A percentile compares a stretch with the other conserved stretches of the same genome.
Evolutionary conservation across 2,329 filamentous ascomycete genomes (phyloP).

Genomic region (Talaromyces sp.): DNA sequence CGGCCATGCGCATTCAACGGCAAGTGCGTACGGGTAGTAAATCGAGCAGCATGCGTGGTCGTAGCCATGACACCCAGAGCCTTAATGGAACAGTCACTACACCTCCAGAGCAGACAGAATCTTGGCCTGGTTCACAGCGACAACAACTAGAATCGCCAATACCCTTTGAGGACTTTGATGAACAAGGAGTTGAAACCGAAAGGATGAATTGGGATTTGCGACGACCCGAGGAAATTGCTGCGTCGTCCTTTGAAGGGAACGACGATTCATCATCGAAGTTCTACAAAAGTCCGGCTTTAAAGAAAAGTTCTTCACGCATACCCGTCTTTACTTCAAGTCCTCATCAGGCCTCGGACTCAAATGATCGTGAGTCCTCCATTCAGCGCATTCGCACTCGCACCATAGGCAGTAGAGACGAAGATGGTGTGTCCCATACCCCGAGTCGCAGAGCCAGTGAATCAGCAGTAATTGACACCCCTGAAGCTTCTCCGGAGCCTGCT

Average conservation of each 20-base stretch:
- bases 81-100: constrained; percentile 27
- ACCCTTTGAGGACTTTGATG: constrained; percentile 40
- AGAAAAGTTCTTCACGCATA: constrained; percentile 72
- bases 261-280: constrained; percentile 44
- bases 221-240: constrained; percentile 71
- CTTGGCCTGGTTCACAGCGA: constrained; percentile 32
- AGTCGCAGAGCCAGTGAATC: constrained; percentile 64
- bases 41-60: constrained; percentile 34
- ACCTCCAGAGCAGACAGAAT: constrained; percentile 32
- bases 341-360: constrained; percentile 67
- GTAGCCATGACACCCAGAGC: constrained; percentile 36
- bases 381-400: constrained; percentile 58
- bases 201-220: constrained; percentile 66
- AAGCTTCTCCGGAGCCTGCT: constrained; percentile 24
- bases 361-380: constrained; percentile 67
- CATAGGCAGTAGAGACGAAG: constrained; percentile 56
- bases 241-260: constrained; percentile 37
- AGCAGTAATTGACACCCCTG: constrained; percentile 23
- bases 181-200: constrained; percentile 41
- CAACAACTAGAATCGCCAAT: constrained; percentile 30
- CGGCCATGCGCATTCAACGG: constrained; percentile 42
- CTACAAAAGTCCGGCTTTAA: constrained; percentile 50
- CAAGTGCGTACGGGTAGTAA: constrained; percentile 36
- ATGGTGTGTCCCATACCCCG: constrained; percentile 58
- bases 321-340: constrained; percentile 79